Base-by-base conservation (phyloP, 495 filamentous ascomycete genomes). In the Cladorrhinum samala region DNA sequence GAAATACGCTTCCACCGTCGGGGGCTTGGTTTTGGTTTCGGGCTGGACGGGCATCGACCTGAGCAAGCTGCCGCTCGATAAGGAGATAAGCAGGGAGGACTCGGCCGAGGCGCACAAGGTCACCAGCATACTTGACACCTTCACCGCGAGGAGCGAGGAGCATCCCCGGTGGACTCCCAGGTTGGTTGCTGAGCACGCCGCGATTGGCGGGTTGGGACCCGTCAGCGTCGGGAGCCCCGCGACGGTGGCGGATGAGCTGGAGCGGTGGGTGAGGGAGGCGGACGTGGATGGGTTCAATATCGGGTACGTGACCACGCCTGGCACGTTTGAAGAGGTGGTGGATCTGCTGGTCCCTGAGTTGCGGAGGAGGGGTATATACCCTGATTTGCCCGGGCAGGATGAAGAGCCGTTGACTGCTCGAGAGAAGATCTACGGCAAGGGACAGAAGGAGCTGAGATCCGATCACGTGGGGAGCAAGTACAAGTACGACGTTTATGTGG, bases 231-330 rank as follows among this genome's bases (percentile, higher is more conserved):
- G 82, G 0, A 83, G 78, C 1, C 65, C 83, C 1, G 56, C 65
- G 43, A 77, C 77, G 25, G 77, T 87, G 24, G 82, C 82, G 0
- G 79, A 85, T 60, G 68, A 75, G 17, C 68, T 86, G 71, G 80
- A 84, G 63, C 68, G 68, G 2, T 86, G 82, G 83, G 68, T 82
- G 1, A 51, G 70, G 19, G 81, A 84, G 53, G 81, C 77, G 0
- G 81, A 83, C 63, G 69, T 85, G 13, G 83, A 86, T 66, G 82
- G 82, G 17, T 85, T 84, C 58, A 85, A 83, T 45, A 58, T 84
- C 24, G 65, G 59, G 8, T 68, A 72, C 52, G 71, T 74, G 11
- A 72, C 71, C 0, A 73, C 69, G 20, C 72, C 72, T 9, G 72
- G 71, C 9, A 68, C 68, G 7, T 77, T 72, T 33, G 70, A 72